phyloP scores from a whole-genome alignment of 140 eudicot genomes.

The Erigeron philadelphicus region DNA sequence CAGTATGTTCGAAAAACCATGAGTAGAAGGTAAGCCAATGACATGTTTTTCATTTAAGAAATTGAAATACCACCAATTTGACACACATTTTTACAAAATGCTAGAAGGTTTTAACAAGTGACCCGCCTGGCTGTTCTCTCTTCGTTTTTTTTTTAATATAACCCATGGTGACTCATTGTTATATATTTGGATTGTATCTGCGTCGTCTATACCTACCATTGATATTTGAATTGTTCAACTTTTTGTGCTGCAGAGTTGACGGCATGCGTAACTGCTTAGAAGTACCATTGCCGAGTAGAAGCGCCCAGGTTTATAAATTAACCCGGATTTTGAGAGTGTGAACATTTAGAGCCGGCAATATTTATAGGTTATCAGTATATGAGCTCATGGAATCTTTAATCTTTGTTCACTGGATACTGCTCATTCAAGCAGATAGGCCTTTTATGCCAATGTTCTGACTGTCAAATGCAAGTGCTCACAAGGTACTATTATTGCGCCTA shows the following conservation, averaged over 20 bases:
- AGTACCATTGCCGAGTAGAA: conserved; percentile 74
- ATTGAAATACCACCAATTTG: too few species aligned
- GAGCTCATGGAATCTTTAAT: conserved; percentile 7
- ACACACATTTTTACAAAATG: too few species aligned
- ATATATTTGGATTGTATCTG: not conserved
- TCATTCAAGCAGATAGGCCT: not conserved
- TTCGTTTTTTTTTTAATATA: too few species aligned
- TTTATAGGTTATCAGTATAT: not conserved
- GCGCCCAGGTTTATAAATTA: conserved; percentile 79
- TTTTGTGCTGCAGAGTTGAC: conserved; percentile 53
- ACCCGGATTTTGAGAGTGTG: conserved; percentile 61
- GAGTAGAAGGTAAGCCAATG: conserved; percentile 52
- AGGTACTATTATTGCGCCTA: not conserved
- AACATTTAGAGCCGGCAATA: not conserved
- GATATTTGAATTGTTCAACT: not conserved
- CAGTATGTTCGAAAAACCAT: conserved; percentile 59
- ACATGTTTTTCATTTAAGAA: not conserved
- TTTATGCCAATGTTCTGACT: conserved; percentile 1
- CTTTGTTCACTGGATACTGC: not conserved
- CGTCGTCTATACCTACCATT: not conserved
- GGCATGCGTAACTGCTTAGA: conserved; percentile 72
- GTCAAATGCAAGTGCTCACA: conserved; percentile 3
- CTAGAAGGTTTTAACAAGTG: too few species aligned
- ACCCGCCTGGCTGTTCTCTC: too few species aligned
- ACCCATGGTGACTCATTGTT: too few species aligned